Percentiles rank a stretch among this genome's conserved stretches.
Conservation (phyloP, 306 rosid genomes). For the Rosa persica region DNA sequence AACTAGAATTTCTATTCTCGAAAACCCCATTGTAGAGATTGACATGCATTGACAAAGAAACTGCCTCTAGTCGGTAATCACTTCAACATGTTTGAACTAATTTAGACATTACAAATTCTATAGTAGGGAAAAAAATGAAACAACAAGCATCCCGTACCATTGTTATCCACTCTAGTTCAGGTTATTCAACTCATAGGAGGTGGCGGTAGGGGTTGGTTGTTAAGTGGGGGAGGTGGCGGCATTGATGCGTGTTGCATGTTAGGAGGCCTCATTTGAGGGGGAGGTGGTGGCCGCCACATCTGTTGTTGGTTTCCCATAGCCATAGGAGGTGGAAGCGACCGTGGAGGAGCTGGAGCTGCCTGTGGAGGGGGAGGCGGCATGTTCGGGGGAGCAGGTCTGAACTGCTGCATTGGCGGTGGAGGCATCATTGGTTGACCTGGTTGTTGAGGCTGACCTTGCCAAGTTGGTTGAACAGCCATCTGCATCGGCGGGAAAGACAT, state of each 20-base stretch:
- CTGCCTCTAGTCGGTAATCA: background rate
- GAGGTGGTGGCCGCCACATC: constrained; percentile 80
- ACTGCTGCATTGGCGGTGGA: constrained; percentile 79
- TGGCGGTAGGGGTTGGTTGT: constrained; percentile 41
- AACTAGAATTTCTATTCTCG: background rate
- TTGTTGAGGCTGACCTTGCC: constrained; percentile 84
- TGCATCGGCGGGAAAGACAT: constrained; percentile 68
- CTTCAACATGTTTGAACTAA: constrained; percentile 1
- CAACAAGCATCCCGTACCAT: constrained; percentile 26
- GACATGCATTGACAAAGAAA: background rate
- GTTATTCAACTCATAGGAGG: constrained; percentile 40
- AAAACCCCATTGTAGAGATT: background rate
- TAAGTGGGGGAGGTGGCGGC: constrained; percentile 64
- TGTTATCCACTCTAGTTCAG: background rate
- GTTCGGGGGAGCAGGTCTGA: constrained; percentile 68
- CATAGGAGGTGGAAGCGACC: constrained; percentile 85
- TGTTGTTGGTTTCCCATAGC: constrained; percentile 77
- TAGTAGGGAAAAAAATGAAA: constrained; percentile 12
- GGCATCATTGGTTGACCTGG: constrained; percentile 71
- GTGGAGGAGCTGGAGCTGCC: constrained; percentile 49
- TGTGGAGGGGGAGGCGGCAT: constrained; percentile 88
- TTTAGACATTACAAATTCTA: constrained; percentile 28
- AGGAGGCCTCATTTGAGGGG: constrained; percentile 66
- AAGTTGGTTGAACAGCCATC: constrained; percentile 54
- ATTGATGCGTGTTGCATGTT: constrained; percentile 56